A percentile compares a stretch with the other conserved stretches of the same genome.
phyloP scores from a whole-genome alignment of 139 green algal species.

The Chlamydomonas incerta region DNA sequence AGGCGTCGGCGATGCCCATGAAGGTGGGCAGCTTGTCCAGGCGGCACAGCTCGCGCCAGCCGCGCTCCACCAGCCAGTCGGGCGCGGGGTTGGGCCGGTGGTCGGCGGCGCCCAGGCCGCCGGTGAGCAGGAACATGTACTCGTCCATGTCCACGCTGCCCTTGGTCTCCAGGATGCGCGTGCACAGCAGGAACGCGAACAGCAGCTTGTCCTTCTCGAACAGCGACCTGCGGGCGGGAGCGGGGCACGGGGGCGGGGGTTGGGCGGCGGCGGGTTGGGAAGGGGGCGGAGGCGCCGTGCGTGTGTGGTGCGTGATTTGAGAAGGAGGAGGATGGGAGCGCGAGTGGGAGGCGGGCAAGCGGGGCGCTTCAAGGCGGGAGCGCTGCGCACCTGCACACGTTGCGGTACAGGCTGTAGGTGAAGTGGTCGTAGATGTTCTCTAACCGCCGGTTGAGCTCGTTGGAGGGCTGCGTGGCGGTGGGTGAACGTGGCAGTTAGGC shows the following conservation, averaged over 20 bases:
- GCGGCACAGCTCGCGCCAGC: conserved; percentile 58
- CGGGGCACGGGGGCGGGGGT: no score
- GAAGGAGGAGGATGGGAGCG: no score
- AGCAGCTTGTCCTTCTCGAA: conserved; percentile 92
- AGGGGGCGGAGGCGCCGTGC: no score
- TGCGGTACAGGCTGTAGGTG: conserved; percentile 79
- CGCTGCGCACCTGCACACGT: conserved; percentile 65
- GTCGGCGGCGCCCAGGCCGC: conserved; percentile 40
- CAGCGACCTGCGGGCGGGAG: conserved; percentile 55
- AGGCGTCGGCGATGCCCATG: conserved; percentile 55
- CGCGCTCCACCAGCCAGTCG: conserved; percentile 74
- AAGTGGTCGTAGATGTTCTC: conserved; percentile 83
- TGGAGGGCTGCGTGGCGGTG: conserved; percentile 20
- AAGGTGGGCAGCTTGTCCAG: conserved; percentile 51
- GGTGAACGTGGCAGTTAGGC: no score
- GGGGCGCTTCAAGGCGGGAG: conserved; percentile 55
- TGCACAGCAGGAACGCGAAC: conserved; percentile 82
- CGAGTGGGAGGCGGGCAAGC: no score
- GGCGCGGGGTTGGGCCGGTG: conserved; percentile 68
- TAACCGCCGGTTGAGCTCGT: conserved; percentile 64
- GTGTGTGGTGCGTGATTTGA: no score
- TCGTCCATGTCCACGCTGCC: conserved; percentile 72
- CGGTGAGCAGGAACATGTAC: conserved; percentile 85
- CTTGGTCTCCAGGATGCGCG: conserved; percentile 69
- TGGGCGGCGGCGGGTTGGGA: no score